Evolutionary conservation across 768 basidiomycete species (phyloP).

Genomic region (Floccularia luteovirens): DNA sequence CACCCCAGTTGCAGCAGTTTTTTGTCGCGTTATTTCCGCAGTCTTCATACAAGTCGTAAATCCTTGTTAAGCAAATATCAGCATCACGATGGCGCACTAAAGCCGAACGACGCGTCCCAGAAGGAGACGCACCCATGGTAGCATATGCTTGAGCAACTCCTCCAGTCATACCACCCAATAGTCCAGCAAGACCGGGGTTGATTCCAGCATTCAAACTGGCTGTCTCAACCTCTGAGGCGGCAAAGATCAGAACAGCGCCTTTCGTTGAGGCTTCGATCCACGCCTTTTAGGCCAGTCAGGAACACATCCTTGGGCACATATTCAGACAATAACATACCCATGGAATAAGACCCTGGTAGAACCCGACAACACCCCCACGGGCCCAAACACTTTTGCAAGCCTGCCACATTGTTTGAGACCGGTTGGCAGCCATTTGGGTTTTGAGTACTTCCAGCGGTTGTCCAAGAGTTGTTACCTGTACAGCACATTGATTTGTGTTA

Average conservation of each 20-base stretch:
- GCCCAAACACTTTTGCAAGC: constrained; percentile 85
- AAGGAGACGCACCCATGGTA: constrained; percentile 79
- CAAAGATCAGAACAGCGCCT: constrained; percentile 92
- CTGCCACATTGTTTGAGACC: constrained; percentile 83
- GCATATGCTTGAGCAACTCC: constrained; percentile 98
- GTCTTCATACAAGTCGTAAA: constrained; percentile 99
- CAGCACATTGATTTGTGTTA: constrained; percentile 3
- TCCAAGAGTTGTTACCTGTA: constrained; percentile 91
- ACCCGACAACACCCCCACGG: constrained; percentile 83
- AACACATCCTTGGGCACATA: constrained; percentile 1
- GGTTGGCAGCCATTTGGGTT: constrained; percentile 99
- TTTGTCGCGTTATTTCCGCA: constrained; percentile 93
- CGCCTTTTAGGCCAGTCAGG: constrained; percentile 43
- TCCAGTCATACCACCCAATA: constrained; percentile 96
- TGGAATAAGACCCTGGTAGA: constrained; percentile 98
- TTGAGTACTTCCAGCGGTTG: constrained; percentile 98
- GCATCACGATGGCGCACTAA: neutral
- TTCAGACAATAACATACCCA: constrained; percentile 55
- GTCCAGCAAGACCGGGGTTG: constrained; percentile 75
- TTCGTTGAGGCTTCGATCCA: constrained; percentile 99
- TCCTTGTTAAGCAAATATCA: constrained; percentile 36
- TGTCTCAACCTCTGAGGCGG: constrained; percentile 91
- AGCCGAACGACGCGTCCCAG: constrained; percentile 9
- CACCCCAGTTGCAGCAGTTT: constrained; percentile 77
- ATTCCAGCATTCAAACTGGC: constrained; percentile 57